Conservation (phyloP, 2,329 filamentous ascomycete species). For the Ustulina deusta region DNA sequence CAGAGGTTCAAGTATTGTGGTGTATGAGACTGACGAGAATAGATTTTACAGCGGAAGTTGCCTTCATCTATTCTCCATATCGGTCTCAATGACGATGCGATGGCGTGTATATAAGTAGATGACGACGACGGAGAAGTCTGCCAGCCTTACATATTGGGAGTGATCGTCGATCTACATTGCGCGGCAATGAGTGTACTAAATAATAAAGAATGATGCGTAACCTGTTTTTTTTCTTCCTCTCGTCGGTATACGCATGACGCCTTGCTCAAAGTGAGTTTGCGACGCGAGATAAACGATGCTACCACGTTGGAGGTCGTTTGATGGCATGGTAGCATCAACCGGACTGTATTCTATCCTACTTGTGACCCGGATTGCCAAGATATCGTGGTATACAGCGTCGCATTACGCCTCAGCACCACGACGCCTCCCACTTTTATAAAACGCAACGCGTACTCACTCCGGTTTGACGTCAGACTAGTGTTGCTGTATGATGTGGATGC, state of each 20-base stretch:
- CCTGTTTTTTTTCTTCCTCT: not conserved
- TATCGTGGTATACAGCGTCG: slow-evolving; percentile 3
- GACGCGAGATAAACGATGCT: slow-evolving; percentile 18
- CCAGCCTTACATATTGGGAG: slow-evolving; percentile 17
- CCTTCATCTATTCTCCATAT: not conserved
- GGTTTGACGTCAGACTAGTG: slow-evolving; percentile 12
- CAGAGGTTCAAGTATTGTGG: not conserved
- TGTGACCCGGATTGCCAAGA: slow-evolving; percentile 12
- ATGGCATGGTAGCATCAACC: slow-evolving; percentile 17
- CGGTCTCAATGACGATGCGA: not conserved
- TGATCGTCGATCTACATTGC: not conserved
- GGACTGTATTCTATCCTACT: slow-evolving; percentile 6
- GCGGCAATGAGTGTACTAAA: not conserved
- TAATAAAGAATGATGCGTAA: slow-evolving; percentile 5
- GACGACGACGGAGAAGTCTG: not conserved
- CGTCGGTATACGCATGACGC: not conserved
- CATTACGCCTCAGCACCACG: slow-evolving; percentile 7
- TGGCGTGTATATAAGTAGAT: not conserved
- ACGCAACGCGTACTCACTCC: not conserved
- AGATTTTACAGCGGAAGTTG: slow-evolving; percentile 13
- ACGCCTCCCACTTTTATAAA: slow-evolving; percentile 5
- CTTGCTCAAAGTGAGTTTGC: slow-evolving; percentile 3
- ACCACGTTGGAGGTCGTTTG: slow-evolving; percentile 12
- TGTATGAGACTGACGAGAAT: slow-evolving; percentile 10
- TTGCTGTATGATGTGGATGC: slow-evolving; percentile 10